Conservation (phyloP, 139 green algal species). For the Chlorella sp. region DNA sequence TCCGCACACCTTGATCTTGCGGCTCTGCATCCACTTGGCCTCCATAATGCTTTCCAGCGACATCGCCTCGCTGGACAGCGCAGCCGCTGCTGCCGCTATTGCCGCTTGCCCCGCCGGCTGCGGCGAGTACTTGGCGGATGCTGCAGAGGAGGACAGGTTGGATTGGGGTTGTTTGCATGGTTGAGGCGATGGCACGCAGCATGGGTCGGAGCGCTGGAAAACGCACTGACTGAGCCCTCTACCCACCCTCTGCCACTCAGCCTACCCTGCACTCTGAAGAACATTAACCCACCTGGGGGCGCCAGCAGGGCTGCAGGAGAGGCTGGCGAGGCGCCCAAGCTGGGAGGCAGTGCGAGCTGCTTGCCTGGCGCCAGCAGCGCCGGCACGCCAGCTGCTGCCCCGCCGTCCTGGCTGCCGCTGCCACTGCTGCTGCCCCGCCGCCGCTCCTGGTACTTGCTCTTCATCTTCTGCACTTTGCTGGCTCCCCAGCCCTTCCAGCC, state of each 20-base stretch:
- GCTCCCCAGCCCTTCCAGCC: conserved; percentile 29
- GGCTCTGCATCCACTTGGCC: conserved; percentile 28
- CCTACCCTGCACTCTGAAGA: too few relatives aligned
- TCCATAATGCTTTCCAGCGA: conserved; percentile 32
- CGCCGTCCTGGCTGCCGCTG: conserved; percentile 1
- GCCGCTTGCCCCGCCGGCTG: background rate
- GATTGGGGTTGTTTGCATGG: too few relatives aligned
- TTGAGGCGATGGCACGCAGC: too few relatives aligned
- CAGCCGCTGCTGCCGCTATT: background rate
- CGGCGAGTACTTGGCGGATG: too few relatives aligned
- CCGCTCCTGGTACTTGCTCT: background rate
- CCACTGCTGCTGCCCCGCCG: background rate
- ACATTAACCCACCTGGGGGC: too few relatives aligned
- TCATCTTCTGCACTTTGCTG: conserved; percentile 24
- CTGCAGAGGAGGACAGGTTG: too few relatives aligned
- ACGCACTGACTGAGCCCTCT: too few relatives aligned
- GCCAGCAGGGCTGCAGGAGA: background rate
- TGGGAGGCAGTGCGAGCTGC: background rate
- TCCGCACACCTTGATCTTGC: conserved; percentile 6
- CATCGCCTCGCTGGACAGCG: too few relatives aligned
- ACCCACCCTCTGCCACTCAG: too few relatives aligned
- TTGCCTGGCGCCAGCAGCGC: background rate
- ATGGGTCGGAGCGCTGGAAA: too few relatives aligned
- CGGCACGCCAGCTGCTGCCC: background rate
- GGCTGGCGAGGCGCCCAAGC: background rate